Base-by-base conservation (phyloP, 208 protist species). In the Kentomonas sorsogonicus region DNA sequence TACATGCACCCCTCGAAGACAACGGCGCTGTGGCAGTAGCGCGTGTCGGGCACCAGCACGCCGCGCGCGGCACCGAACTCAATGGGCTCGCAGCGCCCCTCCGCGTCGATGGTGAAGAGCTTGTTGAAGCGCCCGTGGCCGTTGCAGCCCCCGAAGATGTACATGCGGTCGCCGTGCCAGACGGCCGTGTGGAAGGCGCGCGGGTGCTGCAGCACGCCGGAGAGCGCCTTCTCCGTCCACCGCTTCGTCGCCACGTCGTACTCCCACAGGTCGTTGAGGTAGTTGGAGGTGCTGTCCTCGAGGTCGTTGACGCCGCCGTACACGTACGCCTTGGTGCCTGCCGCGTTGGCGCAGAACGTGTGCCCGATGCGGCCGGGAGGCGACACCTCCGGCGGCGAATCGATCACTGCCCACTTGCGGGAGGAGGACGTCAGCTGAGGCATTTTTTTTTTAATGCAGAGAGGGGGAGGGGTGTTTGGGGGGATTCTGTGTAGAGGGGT, bases 111-210 rank as follows among this genome's bases (percentile, higher is more conserved):
- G 66, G 68, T 79, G 66, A 89, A 91, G 66, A 94, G 81, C 44
- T 79, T 77, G 54, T 92, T 89, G 66, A 92, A 94, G 26, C 88
- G 76, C 0, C 84, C 82, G 3, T 77, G 64, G 30, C 84, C 84
- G 64, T 92, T 94, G 62, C 88, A 94, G 27, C 88, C 88, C 23
- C 88, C 88, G 61, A 94, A 94, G 31, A 92, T 74, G 61, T 79
- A 90, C 67, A 92, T 83, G 31, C 50, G 26, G 13, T 72, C 66
- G 51, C 65, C 65, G 47, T 91, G 74, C 66, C 75, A 89, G 20
- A 94, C 78, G 1, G 84, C 82, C 9, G 83, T 82, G 80, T 94
- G 88, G 53, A 94, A 94, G 0, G 88, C 88, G 34, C 88, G 77
- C n/a, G 82, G 63, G 40, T 62, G 72, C 62, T 91, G 88, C 61